These are phyloP conservation scores for Bauhinia variegata DNA, from an alignment of 306 rosid species.

Conservation along the genomic window DNA sequence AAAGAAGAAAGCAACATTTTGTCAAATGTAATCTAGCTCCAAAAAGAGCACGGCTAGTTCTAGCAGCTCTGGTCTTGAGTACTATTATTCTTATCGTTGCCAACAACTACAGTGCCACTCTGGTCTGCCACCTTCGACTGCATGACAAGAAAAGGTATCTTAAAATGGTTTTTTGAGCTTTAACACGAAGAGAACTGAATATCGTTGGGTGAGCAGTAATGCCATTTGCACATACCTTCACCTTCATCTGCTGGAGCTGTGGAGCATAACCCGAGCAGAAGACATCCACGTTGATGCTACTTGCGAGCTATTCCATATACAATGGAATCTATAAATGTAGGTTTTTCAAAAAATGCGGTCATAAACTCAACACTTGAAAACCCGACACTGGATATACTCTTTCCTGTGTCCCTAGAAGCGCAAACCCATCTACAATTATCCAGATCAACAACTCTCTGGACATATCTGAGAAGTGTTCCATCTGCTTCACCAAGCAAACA, in stretches of 20 bases:
- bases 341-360: conserved; percentile 49
- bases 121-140: conserved; percentile 43
- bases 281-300: conserved; percentile 26
- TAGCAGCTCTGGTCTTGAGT: no score
- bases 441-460: conserved; percentile 74
- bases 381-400: conserved; percentile 58
- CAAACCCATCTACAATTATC: conserved; percentile 68
- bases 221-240: conserved; percentile 60
- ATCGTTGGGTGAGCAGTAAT: background rate
- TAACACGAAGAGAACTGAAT: background rate
- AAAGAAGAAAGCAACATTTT: conserved; percentile 26
- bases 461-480: conserved; percentile 61
- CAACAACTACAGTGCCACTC: conserved; percentile 27
- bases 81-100: background rate
- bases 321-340: conserved; percentile 62
- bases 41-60: no score
- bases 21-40: conserved; percentile 25
- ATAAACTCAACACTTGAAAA: conserved; percentile 65
- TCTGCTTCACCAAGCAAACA: conserved; percentile 49
- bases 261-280: no score
- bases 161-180: conserved; percentile 19
- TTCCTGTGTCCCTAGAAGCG: conserved; percentile 71
- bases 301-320: conserved; percentile 69
- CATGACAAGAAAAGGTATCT: conserved; percentile 14
- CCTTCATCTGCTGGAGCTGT: conserved; percentile 68